Evolutionary conservation across 192 early-diverging fungal genomes (phyloP), one percentile per base, ranked within the genome.

Genomic region (Coemansia sp.): DNA sequence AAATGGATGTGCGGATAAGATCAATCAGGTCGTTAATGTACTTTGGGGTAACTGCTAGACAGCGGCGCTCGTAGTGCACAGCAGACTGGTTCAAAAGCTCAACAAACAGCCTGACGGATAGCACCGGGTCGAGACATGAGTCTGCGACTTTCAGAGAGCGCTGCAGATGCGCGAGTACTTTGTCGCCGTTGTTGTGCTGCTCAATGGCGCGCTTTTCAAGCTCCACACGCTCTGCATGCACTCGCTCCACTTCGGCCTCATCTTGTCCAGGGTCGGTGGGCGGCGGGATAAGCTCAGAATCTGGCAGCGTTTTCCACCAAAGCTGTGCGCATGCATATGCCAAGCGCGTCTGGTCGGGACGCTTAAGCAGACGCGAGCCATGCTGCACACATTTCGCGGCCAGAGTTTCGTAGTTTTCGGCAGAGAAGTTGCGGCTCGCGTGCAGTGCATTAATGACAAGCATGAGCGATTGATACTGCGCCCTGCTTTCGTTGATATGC

Each of bases 71-170:
- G 83, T 92, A 99, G 74, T 92, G 96, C 81, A 95, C 96, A 51
- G 97, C 84, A 63, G 93, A 96, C 75, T 92, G 84, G 77, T 98
- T 96, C 59, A 99, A 76, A 59, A 98, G 92, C 73, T 98, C 95
- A n/a, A 99, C 93, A 86, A 99, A 95, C 33, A 98, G 79, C 69
- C 93, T 91, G 20, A 95, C 91, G 33, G 92, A 95, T 18, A 95
- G 88, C 35, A 87, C 86, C 30, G 88, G 85, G 60, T 99, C 96
- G 86, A 97, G 88, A 42, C 95, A 93, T 18, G 88, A 88, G 75
- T 97, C 96, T 1, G 98, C 95, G 65, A 96, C 88, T 72, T 95
- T 95, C 30, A 97, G 87, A 18, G 95, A 91, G 75, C 95, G 94
- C 78, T 98, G 95, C 59, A 99, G 76, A 61, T 92, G 94, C 64